phyloP scores from a whole-genome alignment of 1,284 basidiomycete genomes.

The Microbotryum intermedium region DNA sequence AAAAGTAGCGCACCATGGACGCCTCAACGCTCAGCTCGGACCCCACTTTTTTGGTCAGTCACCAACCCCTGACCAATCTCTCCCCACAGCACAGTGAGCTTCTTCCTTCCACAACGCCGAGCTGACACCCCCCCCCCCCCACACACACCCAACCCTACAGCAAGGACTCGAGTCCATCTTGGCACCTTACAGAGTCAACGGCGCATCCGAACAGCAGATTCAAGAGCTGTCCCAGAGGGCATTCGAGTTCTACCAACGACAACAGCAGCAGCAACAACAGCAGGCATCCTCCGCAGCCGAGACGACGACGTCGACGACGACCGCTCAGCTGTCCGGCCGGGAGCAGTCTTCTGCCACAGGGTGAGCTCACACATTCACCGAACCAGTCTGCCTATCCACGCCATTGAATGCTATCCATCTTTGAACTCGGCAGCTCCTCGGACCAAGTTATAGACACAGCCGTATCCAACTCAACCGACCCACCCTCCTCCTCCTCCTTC shows the following conservation, averaged over 20 bases:
- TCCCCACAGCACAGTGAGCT: too few species aligned
- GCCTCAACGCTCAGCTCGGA: too few species aligned
- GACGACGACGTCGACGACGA: background rate
- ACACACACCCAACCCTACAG: background rate
- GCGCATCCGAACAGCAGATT: slow-evolving; percentile 22
- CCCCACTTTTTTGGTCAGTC: too few species aligned
- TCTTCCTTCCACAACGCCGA: too few species aligned
- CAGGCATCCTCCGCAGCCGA: background rate
- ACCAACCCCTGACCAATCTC: too few species aligned
- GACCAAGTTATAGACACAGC: background rate
- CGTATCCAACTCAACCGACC: background rate
- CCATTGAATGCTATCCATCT: background rate
- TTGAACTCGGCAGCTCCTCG: too few species aligned
- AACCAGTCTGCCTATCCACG: background rate
- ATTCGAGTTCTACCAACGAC: slow-evolving; percentile 25
- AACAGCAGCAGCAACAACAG: slow-evolving; percentile 1
- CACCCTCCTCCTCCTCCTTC: background rate
- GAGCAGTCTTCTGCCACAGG: background rate
- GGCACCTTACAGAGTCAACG: slow-evolving; percentile 13
- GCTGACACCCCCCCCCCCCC: too few species aligned
- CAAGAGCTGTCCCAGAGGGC: slow-evolving; percentile 21
- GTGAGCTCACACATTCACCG: background rate
- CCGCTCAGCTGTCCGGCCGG: background rate
- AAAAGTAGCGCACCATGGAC: too few species aligned
- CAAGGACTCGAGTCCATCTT: slow-evolving; percentile 24